Evolutionary conservation across 169 alveolate species (phyloP), one percentile per base, ranked within the genome.

Genomic region (Plasmodium fragile): DNA sequence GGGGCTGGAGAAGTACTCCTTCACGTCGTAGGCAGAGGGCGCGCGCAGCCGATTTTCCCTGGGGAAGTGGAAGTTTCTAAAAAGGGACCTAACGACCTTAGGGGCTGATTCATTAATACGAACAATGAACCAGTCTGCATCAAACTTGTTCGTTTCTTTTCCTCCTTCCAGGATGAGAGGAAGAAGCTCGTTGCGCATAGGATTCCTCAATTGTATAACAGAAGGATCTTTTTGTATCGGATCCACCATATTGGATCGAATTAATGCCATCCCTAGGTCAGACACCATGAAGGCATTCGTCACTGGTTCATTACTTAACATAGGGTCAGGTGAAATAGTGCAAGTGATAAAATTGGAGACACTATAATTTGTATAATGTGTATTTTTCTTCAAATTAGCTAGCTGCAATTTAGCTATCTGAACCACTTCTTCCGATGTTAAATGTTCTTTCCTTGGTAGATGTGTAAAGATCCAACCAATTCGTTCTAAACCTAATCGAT

Each of bases 391-490:
- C 4, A 81, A 79, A 55, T 95, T 83, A 16, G 52, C 80, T 39
- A 91, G 83, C 82, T 96, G 97, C 36, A 94, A 73, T 70, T 92
- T 93, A 2, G 98, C 98, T 80, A 96, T 82, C 49, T 95, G 87
- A 22, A 96, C 80, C n/a, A 99, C 96, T 93, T 98, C 99, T 65
- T 98, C 93, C 49, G 99, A 95, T 4, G 99, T 97, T 69, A 99
- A 95, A 82, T 98, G 97, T 75, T 98, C 98, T 73, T 98, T 99
- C 90, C 99, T 97, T 79, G 99, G 99, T 36, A 98, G 92, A 34
- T 98, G 97, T 7, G 99, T 99, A 94, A 98, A 98, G 78, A 98
- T 98, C 98, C 98, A 97, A 39, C 99, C 99, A 32, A 99, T 97
- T 82, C 98, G 95, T 95, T 99, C 99, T 22, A 99, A 95, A 7